Evolutionary conservation across 768 basidiomycete species (phyloP).

Genomic region (Lactifluus hygrophoroides): DNA sequence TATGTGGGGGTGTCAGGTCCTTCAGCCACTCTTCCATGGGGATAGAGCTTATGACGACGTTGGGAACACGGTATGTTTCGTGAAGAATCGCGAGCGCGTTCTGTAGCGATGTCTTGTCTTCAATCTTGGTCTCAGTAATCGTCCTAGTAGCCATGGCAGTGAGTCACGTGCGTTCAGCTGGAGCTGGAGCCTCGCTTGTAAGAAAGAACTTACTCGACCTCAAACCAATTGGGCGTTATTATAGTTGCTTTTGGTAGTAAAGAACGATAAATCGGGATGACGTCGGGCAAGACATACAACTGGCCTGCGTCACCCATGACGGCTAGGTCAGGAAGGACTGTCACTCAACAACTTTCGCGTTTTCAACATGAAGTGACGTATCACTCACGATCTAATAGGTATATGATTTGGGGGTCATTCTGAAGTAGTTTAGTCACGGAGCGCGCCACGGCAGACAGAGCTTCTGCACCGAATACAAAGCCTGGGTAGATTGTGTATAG

Average conservation of each 20-base stretch:
- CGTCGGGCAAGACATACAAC: constrained; percentile 82
- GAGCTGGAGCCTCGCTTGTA: no score
- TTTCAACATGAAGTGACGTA: neutral
- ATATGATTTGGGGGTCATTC: constrained; percentile 55
- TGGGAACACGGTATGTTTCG: constrained; percentile 60
- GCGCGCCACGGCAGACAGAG: constrained; percentile 55
- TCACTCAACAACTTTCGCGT: neutral
- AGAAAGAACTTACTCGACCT: constrained; percentile 70
- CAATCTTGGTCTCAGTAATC: constrained; percentile 64
- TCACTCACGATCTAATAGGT: constrained; percentile 83
- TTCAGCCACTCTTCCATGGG: constrained; percentile 58
- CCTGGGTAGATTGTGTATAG: constrained; percentile 36
- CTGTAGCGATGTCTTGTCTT: constrained; percentile 47
- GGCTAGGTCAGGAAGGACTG: constrained; percentile 38
- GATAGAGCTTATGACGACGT: constrained; percentile 90
- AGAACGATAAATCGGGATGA: constrained; percentile 76
- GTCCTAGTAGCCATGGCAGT: constrained; percentile 43
- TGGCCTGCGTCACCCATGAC: constrained; percentile 90
- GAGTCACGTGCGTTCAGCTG: neutral
- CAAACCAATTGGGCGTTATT: constrained; percentile 98
- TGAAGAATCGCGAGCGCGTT: constrained; percentile 69
- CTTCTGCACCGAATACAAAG: constrained; percentile 81
- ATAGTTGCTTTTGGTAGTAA: constrained; percentile 81
- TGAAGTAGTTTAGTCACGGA: constrained; percentile 54
- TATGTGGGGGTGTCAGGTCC: constrained; percentile 37